Base-by-base conservation (phyloP, 1,284 basidiomycete species). In the Papiliotrema terrestris region DNA sequence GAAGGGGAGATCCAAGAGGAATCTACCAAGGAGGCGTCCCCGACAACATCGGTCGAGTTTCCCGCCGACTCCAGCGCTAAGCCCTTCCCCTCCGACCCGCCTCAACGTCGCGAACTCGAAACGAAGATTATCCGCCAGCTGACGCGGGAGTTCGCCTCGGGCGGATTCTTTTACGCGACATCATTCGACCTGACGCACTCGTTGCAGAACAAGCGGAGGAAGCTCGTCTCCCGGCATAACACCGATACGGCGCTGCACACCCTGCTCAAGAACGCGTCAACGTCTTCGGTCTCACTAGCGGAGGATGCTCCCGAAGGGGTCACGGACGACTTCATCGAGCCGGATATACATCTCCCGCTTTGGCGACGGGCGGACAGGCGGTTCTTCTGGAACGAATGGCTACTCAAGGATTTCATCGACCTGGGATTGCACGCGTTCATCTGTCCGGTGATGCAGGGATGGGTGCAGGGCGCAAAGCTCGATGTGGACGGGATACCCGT, bases 371-470 rank as follows among this genome's bases (percentile, higher is more conserved):
- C 75, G 5, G 80, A 82, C 55, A 64, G 72, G 3, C 68, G 80
- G 0, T 82, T 81, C 68, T 82, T 79, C 70, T 82, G 80, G 75
- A 83, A 82, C 68, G 78, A 79, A 66, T 75, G 56, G 50, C 56
- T 75, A 32, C 45, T 71, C 47, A 66, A 70, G 51, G 71, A 73
- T 49, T 72, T 77, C 54, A 67, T 74, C 55, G 69, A 73, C 32
- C 59, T 58, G 8, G 78, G 78, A 1, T 77, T 91, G 13, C 88
- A 94, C 73, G 80, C 85, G 2, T 94, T 87, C 67, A 83, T 94
- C 47, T 78, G 94, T 2, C 91, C 91, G 0, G 81, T 95, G 49
- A 88, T 92, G 83, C 91, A 96, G 78, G 92, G 91, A 2, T 93
- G 86, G 76, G 87, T 86, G 58, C 89, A 92, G 68, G 80, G 84